phyloP scores from a whole-genome alignment of 495 filamentous ascomycete species.

The Aspergillus homomorphus region DNA sequence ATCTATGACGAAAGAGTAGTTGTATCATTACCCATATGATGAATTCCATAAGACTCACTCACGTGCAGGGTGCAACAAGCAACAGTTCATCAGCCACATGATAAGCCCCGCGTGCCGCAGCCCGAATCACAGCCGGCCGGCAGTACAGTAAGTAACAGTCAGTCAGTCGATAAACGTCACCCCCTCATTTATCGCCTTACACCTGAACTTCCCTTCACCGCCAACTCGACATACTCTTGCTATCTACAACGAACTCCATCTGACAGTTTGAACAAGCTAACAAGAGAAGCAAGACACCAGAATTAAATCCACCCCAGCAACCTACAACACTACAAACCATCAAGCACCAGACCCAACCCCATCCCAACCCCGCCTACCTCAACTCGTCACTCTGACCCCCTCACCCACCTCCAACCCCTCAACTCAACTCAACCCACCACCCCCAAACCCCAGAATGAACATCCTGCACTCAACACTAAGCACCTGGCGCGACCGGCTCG shows the following conservation, averaged over 20 bases:
- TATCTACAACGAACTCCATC: too few species aligned
- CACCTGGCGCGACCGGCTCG: conserved; percentile 82
- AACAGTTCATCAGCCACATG: conserved; percentile 23
- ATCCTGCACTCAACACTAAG: conserved; percentile 78
- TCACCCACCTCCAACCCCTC: background rate
- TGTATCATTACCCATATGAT: background rate
- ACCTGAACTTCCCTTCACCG: background rate
- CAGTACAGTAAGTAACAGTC: conserved; percentile 16
- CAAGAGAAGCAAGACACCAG: background rate
- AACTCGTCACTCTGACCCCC: too few species aligned
- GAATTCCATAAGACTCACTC: background rate
- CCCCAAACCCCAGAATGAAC: conserved; percentile 39
- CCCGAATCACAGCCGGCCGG: conserved; percentile 11
- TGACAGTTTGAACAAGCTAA: too few species aligned
- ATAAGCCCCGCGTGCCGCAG: conserved; percentile 22
- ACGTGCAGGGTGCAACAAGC: background rate
- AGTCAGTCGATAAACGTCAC: conserved; percentile 6
- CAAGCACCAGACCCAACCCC: too few species aligned
- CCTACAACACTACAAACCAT: too few species aligned
- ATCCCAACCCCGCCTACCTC: background rate
- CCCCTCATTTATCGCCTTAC: background rate
- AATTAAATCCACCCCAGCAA: too few species aligned
- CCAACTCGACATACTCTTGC: background rate
- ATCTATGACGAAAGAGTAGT: too few species aligned
- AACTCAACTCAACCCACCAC: background rate